Evolutionary conservation across 2,329 filamentous ascomycete genomes (phyloP), one percentile per base, ranked within the genome.

Genomic region (Podosphaera aphanis): DNA sequence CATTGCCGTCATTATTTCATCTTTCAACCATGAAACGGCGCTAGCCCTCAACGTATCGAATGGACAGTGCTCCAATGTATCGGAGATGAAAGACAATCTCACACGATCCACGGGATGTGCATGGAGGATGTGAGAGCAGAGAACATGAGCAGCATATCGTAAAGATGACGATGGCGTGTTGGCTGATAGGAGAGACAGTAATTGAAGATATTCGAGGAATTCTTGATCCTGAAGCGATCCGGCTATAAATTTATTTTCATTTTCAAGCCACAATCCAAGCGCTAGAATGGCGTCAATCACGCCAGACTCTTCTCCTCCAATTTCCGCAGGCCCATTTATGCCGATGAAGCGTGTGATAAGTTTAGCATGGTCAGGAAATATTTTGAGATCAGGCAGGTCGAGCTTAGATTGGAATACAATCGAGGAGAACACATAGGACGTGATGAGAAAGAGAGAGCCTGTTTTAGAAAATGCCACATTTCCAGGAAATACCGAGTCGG

Each of bases 21-120:
- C 74, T 46, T 73, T 69, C 29, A 78, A 60, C 75, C 75, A 79
- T 3, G 66, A 66, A 3, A 79, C 66, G 0, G 74, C 74, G 37
- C 71, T 73, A 7, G 71, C 74, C 56, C 77, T 76, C 33, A 79
- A 63, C 0, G 69, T 65, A 2, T 73, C 66, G 52, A 74, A 78
- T 52, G 72, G 67, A 63, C 74, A 78, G 56, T 77, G 74, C 58
- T 78, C 73, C 11, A 79, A 60, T 11, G 78, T 64, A 54, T 79
- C 75, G 45, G 74, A 70, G 7, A 80, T 65, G 50, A 79, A 79
- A 23, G 67, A 64, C 15, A 79, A 61, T 4, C 74, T 66, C 54
- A 71, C 66, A 2, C 69, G 65, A 48, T 74, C 71, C 21, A 73
- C 66, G 0, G 74, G 73, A 49, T 77, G 68, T 2, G 70, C 63